These are phyloP conservation scores for Corylus americana DNA, from an alignment of 306 rosid genomes.

Conservation along the genomic window DNA sequence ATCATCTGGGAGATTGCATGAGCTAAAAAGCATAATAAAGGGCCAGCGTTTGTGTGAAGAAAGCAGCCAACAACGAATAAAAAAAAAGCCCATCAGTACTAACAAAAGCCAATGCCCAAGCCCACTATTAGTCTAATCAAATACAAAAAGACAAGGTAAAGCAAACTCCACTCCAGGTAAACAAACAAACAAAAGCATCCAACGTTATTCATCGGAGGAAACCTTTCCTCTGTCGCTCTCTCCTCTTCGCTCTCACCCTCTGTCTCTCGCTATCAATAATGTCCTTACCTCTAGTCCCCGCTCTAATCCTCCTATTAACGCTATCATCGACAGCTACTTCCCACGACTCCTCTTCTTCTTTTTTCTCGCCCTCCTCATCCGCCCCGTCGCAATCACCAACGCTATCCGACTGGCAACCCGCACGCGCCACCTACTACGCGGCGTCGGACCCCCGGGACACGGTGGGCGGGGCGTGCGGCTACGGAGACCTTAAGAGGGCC, in stretches of 20 bases:
- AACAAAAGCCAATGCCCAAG: too few relatives aligned
- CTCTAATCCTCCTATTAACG: constrained; percentile 30
- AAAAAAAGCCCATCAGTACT: too few relatives aligned
- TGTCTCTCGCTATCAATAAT: constrained; percentile 29
- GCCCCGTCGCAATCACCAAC: constrained; percentile 31
- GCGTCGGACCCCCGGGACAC: constrained; percentile 79
- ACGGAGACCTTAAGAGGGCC: constrained; percentile 66
- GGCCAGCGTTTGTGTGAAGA: too few relatives aligned
- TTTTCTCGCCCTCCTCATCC: neutral
- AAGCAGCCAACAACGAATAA: too few relatives aligned
- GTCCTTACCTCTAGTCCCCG: constrained; percentile 31
- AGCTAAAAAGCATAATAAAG: too few relatives aligned
- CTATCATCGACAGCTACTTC: constrained; percentile 43
- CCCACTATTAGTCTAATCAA: too few relatives aligned
- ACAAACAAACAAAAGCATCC: neutral
- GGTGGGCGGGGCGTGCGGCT: constrained; percentile 95
- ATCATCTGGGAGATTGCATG: too few relatives aligned
- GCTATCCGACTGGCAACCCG: constrained; percentile 76
- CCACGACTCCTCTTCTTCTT: constrained; percentile 41
- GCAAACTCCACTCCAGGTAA: neutral
- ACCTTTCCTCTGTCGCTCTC: neutral
- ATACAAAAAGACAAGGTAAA: neutral
- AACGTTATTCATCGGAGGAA: neutral
- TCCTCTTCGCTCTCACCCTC: neutral
- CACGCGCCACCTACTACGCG: constrained; percentile 92